Base-by-base conservation (phyloP, 1,284 basidiomycete species). In the Naganishia albida region DNA sequence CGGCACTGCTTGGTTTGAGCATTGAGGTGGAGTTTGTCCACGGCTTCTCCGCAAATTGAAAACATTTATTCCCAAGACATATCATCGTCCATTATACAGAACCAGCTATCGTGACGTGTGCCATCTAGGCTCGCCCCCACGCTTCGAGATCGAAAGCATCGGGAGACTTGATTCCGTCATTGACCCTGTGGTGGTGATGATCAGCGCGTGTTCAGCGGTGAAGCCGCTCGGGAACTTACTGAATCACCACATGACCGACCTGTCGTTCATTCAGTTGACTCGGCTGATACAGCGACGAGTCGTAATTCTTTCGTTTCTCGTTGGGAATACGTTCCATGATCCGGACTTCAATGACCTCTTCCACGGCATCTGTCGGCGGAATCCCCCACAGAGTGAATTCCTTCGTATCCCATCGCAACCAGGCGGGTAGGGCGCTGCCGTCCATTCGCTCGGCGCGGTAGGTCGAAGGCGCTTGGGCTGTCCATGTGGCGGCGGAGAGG, bases 311-410 rank as follows among this genome's bases (percentile, higher is more conserved):
- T 38, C 74, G 64, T 56, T 75, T 74, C 40, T 74, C 73, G 50
- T 68, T 72, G 18, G 73, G 72, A 63, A 75, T 54, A 60, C 69
- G 71, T 69, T 78, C 76, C 25, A 77, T 67, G 43, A 78, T 76
- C 62, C 69, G 62, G 15, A 78, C 68, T 13, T 68, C 67, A 12
- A 69, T 70, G 4, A 71, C 68, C 43, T 74, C 70, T 0, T 74
- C 75, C 1, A 70, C 63, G 25, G 72, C 63, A 12, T 62, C 57
- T 34, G 75, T 48, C 0, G 70, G 67, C n/a, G 76, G 75, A 12
- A 78, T 74, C 63, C 76, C 76, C 76, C 76, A 78, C 44, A 78
- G 67, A 57, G 77, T 75, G 39, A 77, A 65, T 65, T 78, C 76
- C 34, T 75, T 67, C n/a, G 71, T 69, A 64, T 78, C 76, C 65